phyloP scores from a whole-genome alignment of 352 stramenopile species.

The Thalassiosira sp. region DNA sequence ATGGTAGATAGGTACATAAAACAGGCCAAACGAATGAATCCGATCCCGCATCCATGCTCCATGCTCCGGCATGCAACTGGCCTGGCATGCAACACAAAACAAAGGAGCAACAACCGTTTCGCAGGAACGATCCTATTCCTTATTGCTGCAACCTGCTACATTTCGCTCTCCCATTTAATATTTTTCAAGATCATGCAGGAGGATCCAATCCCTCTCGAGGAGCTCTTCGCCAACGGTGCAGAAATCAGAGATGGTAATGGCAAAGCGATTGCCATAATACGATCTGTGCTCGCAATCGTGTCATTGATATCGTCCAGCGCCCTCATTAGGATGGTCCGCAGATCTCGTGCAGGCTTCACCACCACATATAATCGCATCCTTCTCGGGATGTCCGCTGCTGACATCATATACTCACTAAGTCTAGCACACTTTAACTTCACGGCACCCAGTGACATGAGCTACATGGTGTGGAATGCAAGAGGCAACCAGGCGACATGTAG shows the following conservation, averaged over 20 bases:
- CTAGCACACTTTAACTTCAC: slow-evolving; percentile 1
- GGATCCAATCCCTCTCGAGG: not conserved
- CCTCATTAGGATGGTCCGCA: slow-evolving; percentile 10
- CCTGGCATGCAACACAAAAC: no score
- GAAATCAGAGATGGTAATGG: not conserved
- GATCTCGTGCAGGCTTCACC: not conserved
- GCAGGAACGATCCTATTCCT: no score
- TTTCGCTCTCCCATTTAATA: no score
- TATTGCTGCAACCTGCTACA: no score
- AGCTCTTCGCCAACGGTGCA: not conserved
- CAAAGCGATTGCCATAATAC: not conserved
- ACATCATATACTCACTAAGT: slow-evolving; percentile 23
- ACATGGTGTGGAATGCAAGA: slow-evolving; percentile 19
- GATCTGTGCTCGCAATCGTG: slow-evolving; percentile 13
- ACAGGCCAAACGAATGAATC: no score
- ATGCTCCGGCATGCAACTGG: no score
- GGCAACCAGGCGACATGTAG: slow-evolving; percentile 21
- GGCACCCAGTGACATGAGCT: slow-evolving; percentile 9
- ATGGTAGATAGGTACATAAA: no score
- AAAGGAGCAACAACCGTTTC: no score
- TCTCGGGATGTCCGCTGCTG: slow-evolving; percentile 19
- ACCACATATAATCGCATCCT: slow-evolving; percentile 13
- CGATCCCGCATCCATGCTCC: no score
- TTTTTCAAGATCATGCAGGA: no score
- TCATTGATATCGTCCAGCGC: slow-evolving; percentile 13